Evolutionary conservation across 345 rosid species (phyloP), one percentile per base, ranked within the genome.

Genomic region (Populus euphratica): DNA sequence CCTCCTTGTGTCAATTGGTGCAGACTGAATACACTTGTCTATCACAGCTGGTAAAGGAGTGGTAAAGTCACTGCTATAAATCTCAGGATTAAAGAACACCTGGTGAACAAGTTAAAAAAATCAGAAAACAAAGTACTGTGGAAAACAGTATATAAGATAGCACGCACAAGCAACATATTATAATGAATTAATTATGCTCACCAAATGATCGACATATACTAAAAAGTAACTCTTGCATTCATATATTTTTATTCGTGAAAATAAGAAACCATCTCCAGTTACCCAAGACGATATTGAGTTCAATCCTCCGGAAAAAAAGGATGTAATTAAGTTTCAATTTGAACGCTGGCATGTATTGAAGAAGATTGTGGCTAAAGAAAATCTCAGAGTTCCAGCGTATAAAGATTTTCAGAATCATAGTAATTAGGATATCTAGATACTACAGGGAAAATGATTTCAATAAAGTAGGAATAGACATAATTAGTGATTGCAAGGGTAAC

Each of bases 1-100:
- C 88, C 99, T 86, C 77, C 99, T 91, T 43, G 99, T 96, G 84
- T 96, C 99, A 79, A 93, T 96, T 29, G 99, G 99, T 29, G 99
- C 96, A 81, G 98, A 95, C 81, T 93, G 99, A 62, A 93, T 95
- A 78, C 98, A 95, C 76, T 91, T 93, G 86, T 95, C 99, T 81
- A 95, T 91, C 41, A 95, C 93, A 73, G 78, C 92, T 69, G 99
- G 96, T 81, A 93, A 88, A 74, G 98, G 87, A 81, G 96, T 90
- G 33, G 86, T 61, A 70, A 83, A 93, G 80, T 96, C 94, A 75
- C 83, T 85, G 89, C 88, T 89, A 82, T 91, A 93, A 69, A 93
- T 96, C 89, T 93, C 99, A 35, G 99, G 99, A 84, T 86, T 92
- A 79, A 96, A 92, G 88, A 96, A 93, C 36, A 93, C 90, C 99